A percentile compares a stretch with the other conserved stretches of the same genome.
These are phyloP conservation scores for Periconia sp. DNA, from an alignment of 2,329 filamentous ascomycete genomes.

Conservation along the genomic window DNA sequence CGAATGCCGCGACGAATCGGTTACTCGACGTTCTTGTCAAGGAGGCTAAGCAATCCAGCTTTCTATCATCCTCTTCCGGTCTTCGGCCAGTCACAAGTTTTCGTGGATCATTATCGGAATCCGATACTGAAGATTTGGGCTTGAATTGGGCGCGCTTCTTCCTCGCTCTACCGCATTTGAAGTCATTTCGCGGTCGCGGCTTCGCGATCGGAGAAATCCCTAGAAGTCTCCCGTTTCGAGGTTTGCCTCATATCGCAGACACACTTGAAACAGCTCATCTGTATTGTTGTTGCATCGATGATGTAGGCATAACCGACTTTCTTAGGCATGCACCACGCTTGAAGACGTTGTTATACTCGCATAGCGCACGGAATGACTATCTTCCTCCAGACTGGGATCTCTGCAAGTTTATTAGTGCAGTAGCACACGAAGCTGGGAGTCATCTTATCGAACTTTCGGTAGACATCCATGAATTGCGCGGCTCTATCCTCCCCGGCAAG, in stretches of 20 bases:
- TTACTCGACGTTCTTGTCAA: slow-evolving; percentile 21
- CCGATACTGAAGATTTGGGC: slow-evolving; percentile 12
- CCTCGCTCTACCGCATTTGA: slow-evolving; percentile 21
- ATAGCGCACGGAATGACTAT: slow-evolving; percentile 13
- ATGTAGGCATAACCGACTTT: slow-evolving; percentile 21
- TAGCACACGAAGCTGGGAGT: slow-evolving; percentile 21
- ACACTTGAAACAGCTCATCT: slow-evolving; percentile 20
- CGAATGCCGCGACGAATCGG: slow-evolving; percentile 15
- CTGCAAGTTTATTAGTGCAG: slow-evolving; percentile 25
- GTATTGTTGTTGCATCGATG: slow-evolving; percentile 17
- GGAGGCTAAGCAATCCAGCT: slow-evolving; percentile 16
- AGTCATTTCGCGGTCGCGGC: slow-evolving; percentile 16
- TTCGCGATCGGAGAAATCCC: slow-evolving; percentile 10
- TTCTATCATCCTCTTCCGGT: slow-evolving; percentile 16
- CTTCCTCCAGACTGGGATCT: slow-evolving; percentile 24
- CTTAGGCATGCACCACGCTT: slow-evolving; percentile 25
- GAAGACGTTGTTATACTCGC: slow-evolving; percentile 21
- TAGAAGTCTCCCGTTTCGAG: slow-evolving; percentile 5
- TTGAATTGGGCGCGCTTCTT: slow-evolving; percentile 19
- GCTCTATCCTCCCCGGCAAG: slow-evolving; percentile 23
- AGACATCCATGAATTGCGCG: slow-evolving; percentile 12
- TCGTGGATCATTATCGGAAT: slow-evolving; percentile 10
- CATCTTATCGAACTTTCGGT: slow-evolving; percentile 27
- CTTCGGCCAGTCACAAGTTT: slow-evolving; percentile 20
- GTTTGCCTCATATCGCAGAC: slow-evolving; percentile 7